phyloP scores from a whole-genome alignment of 176 grass and related monocot genomes.

The Olyra latifolia region DNA sequence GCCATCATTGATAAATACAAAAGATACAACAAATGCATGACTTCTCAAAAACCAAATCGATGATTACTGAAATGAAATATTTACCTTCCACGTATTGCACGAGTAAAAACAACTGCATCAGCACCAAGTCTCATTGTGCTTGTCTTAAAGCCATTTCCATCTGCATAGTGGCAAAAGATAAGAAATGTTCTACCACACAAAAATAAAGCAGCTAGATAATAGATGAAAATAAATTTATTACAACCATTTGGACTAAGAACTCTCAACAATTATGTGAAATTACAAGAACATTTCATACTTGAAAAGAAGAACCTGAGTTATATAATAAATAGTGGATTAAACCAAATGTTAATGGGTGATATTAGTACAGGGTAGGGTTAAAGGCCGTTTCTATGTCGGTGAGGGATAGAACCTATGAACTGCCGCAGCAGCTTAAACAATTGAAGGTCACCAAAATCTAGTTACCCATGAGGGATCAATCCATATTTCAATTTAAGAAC shows the following conservation, averaged over 20 bases:
- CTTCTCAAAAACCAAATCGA: constrained; percentile 1
- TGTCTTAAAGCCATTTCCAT: constrained; percentile 98
- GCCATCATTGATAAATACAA: constrained; percentile 6
- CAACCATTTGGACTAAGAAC: constrained; percentile 1
- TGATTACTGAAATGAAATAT: constrained; percentile 18
- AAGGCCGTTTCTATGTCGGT: background rate
- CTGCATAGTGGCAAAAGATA: constrained; percentile 44
- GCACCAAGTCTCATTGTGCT: constrained; percentile 99
- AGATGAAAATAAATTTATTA: background rate
- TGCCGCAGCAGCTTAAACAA: background rate
- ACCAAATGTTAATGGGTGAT: background rate
- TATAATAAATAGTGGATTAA: background rate
- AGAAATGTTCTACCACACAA: background rate
- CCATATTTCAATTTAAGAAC: constrained; percentile 4
- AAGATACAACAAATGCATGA: constrained; percentile 1
- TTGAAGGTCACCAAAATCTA: constrained; percentile 4
- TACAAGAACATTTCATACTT: background rate
- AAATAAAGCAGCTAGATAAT: background rate
- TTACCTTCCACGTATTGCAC: constrained; percentile 65
- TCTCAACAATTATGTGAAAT: background rate
- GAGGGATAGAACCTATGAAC: constrained; percentile 19
- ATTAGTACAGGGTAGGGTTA: too few relatives aligned
- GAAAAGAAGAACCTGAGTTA: constrained; percentile 16
- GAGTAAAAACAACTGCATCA: constrained; percentile 87
- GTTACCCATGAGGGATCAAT: background rate